Evolutionary conservation across 225 moss, liverwort and hornwort genomes (phyloP), one percentile per base, ranked within the genome.

Genomic region (Physcomitrium patens): DNA sequence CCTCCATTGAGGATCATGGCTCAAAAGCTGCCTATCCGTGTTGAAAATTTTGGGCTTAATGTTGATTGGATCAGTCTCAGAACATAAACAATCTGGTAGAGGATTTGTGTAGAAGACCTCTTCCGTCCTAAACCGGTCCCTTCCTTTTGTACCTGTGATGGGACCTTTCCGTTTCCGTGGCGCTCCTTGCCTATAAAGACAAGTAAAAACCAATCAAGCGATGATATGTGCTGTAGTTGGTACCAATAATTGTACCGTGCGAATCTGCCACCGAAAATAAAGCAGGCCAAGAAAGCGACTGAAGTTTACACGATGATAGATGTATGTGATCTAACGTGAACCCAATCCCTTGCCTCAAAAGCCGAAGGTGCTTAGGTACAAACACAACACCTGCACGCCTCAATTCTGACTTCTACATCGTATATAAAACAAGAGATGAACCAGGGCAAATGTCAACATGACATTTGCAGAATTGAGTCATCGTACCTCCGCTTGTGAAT

Each of bases 71-170:
- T 85, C 68, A 12, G 85, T 74, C 56, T 85, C 85, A 6, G 88
- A 86, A 24, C 97, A 97, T 0, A 97, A 69, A 76, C 97, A 97
- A 54, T 94, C 97, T 0, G 94, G 97, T 65, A 87, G 90, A 12
- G 97, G 97, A 16, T 97, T 97, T 23, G 97, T 94, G 16, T 94
- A 97, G 61, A 97, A 97, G 20, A 91, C 89, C 69, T 97, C 97
- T 74, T 97, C 97, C 0, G 90, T 91, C 56, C 90, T 87, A 53
- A 94, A 94, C 10, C 90, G 84, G 11, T 97, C 93, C 48, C 90
- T 74, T 41, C 97, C 97, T 85, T 53, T 90, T 0, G 87, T 91
- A 41, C 97, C 94, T 83, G 82, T 87, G 9, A 91, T 5, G 10
- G 97, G 93, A 26, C 97, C 97, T 85, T 89, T 93, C 79, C 97